phyloP scores from a whole-genome alignment of 2,329 filamentous ascomycete genomes.

The Dothideomycetes sp. region DNA sequence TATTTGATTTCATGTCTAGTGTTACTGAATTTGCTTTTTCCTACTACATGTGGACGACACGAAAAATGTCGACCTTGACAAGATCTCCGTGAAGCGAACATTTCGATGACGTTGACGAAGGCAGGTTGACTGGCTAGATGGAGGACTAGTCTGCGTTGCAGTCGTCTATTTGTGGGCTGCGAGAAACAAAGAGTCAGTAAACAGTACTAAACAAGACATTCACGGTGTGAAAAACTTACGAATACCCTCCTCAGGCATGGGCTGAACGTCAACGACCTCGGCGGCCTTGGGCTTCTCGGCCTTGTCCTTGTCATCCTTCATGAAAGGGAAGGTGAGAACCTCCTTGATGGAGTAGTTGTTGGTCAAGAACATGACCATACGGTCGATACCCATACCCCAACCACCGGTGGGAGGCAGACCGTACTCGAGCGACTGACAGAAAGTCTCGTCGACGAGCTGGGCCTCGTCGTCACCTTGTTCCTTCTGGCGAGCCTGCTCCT shows the following conservation, averaged over 20 bases:
- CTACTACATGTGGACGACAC: no score
- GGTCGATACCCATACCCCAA: conserved; percentile 93
- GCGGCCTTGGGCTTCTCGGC: conserved; percentile 44
- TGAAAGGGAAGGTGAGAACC: conserved; percentile 92
- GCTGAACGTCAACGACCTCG: conserved; percentile 53
- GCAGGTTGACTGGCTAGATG: no score
- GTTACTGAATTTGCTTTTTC: background rate
- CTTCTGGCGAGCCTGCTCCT: conserved; percentile 95
- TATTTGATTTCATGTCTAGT: conserved; percentile 6
- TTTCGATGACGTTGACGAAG: no score
- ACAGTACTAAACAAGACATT: background rate
- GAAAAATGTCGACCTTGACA: no score
- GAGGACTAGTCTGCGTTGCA: no score
- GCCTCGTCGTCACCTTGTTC: conserved; percentile 95
- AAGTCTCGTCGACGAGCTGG: conserved; percentile 91
- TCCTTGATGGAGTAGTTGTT: conserved; percentile 95
- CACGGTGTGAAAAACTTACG: conserved; percentile 4
- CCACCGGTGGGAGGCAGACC: conserved; percentile 89
- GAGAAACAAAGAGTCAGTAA: background rate
- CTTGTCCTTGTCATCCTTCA: conserved; percentile 67
- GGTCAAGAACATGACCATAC: conserved; percentile 90
- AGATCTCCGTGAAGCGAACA: no score
- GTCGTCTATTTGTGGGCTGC: conserved; percentile 11
- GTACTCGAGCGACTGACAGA: conserved; percentile 82
- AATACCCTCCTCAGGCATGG: conserved; percentile 48